These are phyloP conservation scores for Silene vulgaris DNA, from an alignment of 179 eudicot genomes.

Conservation along the genomic window DNA sequence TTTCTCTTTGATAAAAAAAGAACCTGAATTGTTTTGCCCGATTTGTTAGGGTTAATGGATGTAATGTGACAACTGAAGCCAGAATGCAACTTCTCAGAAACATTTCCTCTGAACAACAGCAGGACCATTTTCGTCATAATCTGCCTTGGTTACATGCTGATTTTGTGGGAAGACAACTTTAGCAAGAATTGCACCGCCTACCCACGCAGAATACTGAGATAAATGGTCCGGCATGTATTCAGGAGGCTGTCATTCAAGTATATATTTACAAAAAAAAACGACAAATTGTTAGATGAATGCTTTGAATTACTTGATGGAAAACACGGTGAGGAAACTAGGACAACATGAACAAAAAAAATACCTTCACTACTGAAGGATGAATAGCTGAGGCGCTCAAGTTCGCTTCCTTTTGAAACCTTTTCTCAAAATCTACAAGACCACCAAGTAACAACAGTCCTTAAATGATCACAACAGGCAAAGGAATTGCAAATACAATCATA, in stretches of 20 bases:
- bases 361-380: slow-evolving; percentile 83
- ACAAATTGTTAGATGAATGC: not conserved
- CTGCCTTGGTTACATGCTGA: slow-evolving; percentile 89
- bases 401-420: slow-evolving; percentile 90
- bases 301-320: not conserved
- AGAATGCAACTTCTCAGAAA: slow-evolving; percentile 35
- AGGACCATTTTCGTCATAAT: slow-evolving; percentile 89
- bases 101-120: slow-evolving; percentile 89
- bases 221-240: slow-evolving; percentile 93
- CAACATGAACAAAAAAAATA: slow-evolving; percentile 11
- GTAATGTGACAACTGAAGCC: slow-evolving; percentile 11
- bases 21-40: slow-evolving; percentile 6
- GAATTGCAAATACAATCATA: not conserved
- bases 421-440: slow-evolving; percentile 64
- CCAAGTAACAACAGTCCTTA: not conserved
- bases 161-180: slow-evolving; percentile 98
- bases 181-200: slow-evolving; percentile 74
- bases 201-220: slow-evolving; percentile 25
- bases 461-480: not conserved
- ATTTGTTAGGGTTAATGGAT: slow-evolving; percentile 24
- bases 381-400: slow-evolving; percentile 78
- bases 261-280: not conserved
- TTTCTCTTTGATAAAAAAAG: not conserved
- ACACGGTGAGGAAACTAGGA: not conserved
- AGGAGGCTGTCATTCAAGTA: slow-evolving; percentile 52